Evolutionary conservation across 257 asterid species (phyloP), one percentile per base, ranked within the genome.

Genomic region (Nemophila menziesii): DNA sequence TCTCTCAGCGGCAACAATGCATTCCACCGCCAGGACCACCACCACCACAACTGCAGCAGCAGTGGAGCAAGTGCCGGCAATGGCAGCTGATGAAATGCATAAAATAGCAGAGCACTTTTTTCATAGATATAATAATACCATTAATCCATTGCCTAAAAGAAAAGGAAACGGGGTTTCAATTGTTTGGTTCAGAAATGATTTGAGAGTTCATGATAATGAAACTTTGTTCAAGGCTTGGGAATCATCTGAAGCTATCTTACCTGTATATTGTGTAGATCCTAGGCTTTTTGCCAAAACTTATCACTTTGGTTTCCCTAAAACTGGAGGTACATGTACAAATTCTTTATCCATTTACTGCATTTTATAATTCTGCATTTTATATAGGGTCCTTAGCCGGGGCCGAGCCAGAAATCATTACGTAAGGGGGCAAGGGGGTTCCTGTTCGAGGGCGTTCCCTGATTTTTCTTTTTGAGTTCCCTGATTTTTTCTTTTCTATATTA

Each of bases 121-220:
- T 6, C 42, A 55, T 5, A 66, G 87, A 44, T 78, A 80, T 68
- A 19, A 29, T 21, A 9, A 21, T 39, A 42, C 11, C 45, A 20
- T 33, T 36, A 70, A 63, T 40, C 59, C 58, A 26, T 15, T 38
- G 59, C 60, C 19, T 48, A 65, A 76, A 48, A 65, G 79, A 46
- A 74, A 53, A 61, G 93, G 96, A 6, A 80, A 67, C 63, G 96
- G 96, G 43, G 92, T 74, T 13, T 75, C 83, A 1, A 80, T 89
- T 55, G 86, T 81, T 63, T 89, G 96, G 96, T 89, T 84, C 56
- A 71, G 96, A 58, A 84, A 78, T 47, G 98, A 89, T 63, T 64
- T 89, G 72, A 78, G 98, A 40, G 58, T 84, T 0, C 34, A 78
- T 71, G 98, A 89, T 34, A 84, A 89, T 48, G 98, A 89, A 67